A percentile compares a stretch with the other conserved stretches of the same genome.
phyloP scores from a whole-genome alignment of 2,329 filamentous ascomycete genomes.

The Penicillium concentricum region DNA sequence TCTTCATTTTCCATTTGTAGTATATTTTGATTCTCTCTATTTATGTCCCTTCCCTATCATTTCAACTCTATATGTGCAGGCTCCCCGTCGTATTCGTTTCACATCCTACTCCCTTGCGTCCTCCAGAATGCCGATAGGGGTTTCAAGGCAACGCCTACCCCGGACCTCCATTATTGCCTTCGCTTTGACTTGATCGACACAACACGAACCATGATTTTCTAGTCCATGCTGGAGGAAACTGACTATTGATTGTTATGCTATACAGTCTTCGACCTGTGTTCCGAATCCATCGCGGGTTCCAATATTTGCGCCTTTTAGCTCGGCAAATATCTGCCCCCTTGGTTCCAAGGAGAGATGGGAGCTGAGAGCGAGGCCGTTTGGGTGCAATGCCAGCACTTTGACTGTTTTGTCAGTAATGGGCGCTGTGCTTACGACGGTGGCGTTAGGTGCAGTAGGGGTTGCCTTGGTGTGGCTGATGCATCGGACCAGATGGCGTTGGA shows the following conservation, averaged over 20 bases:
- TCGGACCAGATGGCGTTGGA: conserved; percentile 10
- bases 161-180: neutral
- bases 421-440: conserved; percentile 32
- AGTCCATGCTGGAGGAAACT: neutral
- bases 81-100: neutral
- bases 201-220: neutral
- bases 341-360: conserved; percentile 44
- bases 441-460: conserved; percentile 20
- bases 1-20: neutral
- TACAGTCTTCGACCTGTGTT: conserved; percentile 43
- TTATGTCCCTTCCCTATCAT: neutral
- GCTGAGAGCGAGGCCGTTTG: conserved; percentile 38
- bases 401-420: conserved; percentile 38
- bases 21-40: conserved; percentile 1
- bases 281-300: conserved; percentile 37
- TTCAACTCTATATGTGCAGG: neutral
- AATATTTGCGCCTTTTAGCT: conserved; percentile 39
- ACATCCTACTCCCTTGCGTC: conserved; percentile 8
- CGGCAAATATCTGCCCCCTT: conserved; percentile 40
- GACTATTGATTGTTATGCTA: neutral
- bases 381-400: conserved; percentile 43
- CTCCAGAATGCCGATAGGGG: conserved; percentile 4
- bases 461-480: conserved; percentile 18
- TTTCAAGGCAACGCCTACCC: neutral
- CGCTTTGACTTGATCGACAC: neutral